Base-by-base conservation (phyloP, 2,329 filamentous ascomycete genomes). In the Cercospora sp. region DNA sequence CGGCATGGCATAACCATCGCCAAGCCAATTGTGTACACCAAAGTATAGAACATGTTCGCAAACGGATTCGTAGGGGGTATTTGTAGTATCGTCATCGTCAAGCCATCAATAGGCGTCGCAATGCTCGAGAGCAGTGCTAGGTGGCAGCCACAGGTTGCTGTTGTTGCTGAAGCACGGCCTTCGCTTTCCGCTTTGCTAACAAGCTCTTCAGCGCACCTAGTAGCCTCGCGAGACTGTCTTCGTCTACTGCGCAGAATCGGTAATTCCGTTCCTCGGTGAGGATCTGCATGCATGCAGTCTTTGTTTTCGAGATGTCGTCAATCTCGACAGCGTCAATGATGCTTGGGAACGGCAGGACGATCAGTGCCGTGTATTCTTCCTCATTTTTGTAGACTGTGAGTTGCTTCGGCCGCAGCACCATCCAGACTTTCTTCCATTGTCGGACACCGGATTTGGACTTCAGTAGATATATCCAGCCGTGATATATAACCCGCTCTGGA, bases 381-480 rank as follows among this genome's bases (percentile, higher is more conserved):
- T 96, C 92, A 77, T 96, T 91, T 80, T 97, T 97, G 85, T 99
- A 99, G 28, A 98, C 86, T 16, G 93, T 91, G 34, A 99, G 83
- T 71, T 91, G 93, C 62, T 91, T 89, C 1, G 92, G 90, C 34
- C 95, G 91, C 62, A 99, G 85, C 0, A 98, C 95, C 12, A 91
- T 91, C 95, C 95, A 98, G 68, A 93, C 86, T 74, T 93, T 90
- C 83, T 97, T 97, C 95, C 95, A 99, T 76, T 97, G 91, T 58
- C 91, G 89, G 65, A 99, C 88, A 8, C 93, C 93, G 24, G 90
- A 86, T 75, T 93, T 94, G 70, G 90, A 91, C 74, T 92, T 93
- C 66, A 97, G 86, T 70, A 93, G 89, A 79, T 92, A 91, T 34
- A 98, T 87, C 85, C 93, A 94, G 62, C 94, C 94, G 77, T 98